A percentile compares a stretch with the other conserved stretches of the same genome.
These are phyloP conservation scores for Xylaria acuta DNA, from an alignment of 495 filamentous ascomycete genomes.

Conservation along the genomic window DNA sequence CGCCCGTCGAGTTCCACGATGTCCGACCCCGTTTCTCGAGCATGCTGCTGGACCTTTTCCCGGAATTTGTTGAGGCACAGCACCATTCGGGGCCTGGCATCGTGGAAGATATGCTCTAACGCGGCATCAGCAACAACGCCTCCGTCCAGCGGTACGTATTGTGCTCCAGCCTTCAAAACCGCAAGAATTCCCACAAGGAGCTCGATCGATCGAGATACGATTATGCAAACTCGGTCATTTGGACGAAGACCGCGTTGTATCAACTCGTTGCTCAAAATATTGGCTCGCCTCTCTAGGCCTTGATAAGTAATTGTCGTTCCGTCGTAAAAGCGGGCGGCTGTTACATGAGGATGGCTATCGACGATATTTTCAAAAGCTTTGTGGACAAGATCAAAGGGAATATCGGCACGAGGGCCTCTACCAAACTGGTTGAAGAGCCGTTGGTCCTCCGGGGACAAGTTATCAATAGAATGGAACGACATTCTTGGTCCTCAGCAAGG, in stretches of 20 bases:
- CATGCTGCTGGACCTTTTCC: conserved; percentile 28
- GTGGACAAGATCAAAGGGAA: conserved; percentile 39
- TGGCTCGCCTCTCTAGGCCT: conserved; percentile 42
- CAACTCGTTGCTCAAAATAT: conserved; percentile 40
- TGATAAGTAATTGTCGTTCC: conserved; percentile 42
- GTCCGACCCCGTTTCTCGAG: neutral
- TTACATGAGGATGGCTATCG: conserved; percentile 33
- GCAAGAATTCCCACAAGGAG: conserved; percentile 56
- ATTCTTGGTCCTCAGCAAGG: neutral
- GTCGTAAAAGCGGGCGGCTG: conserved; percentile 40
- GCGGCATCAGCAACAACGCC: conserved; percentile 43
- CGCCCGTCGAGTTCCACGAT: conserved; percentile 30
- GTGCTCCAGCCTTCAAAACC: conserved; percentile 56
- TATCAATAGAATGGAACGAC: conserved; percentile 34
- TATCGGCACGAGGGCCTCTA: conserved; percentile 29
- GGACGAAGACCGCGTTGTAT: conserved; percentile 33
- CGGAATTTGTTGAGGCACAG: conserved; percentile 31
- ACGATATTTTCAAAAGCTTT: conserved; percentile 40
- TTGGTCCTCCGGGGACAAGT: conserved; percentile 32
- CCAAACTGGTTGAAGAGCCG: conserved; percentile 39
- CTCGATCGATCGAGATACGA: conserved; percentile 41
- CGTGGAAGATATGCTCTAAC: conserved; percentile 39
- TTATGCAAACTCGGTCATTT: conserved; percentile 39
- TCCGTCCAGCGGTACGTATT: conserved; percentile 57
- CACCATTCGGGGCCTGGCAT: conserved; percentile 31